Evolutionary conservation across 345 rosid genomes (phyloP).

Genomic region (Carallia brachiata): DNA sequence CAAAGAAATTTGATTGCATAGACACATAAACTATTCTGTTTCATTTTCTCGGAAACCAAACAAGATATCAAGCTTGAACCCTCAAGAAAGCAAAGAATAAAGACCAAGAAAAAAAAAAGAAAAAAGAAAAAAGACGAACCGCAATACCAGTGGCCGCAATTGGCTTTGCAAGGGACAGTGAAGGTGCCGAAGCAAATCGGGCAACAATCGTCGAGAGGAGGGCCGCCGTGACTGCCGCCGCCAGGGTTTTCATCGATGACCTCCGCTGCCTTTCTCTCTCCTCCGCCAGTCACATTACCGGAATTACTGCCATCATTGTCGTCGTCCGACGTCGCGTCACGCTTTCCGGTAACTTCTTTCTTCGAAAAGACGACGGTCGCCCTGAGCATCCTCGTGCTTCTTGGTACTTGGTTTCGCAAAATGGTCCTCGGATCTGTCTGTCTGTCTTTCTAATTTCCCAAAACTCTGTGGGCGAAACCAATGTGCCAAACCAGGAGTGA

Average conservation of each 20-base stretch:
- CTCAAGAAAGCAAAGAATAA: background rate
- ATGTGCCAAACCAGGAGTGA: no score
- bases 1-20: no score
- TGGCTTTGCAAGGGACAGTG: slow-evolving; percentile 63
- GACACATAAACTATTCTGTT: no score
- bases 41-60: no score
- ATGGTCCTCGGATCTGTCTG: background rate
- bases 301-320: background rate
- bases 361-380: background rate
- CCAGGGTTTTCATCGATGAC: slow-evolving; percentile 22
- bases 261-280: slow-evolving; percentile 10
- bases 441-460: background rate
- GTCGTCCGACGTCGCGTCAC: no score
- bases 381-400: background rate
- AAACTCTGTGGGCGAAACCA: no score
- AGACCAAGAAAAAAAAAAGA: background rate
- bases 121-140: slow-evolving; percentile 44
- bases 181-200: slow-evolving; percentile 77
- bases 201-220: slow-evolving; percentile 79
- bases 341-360: background rate
- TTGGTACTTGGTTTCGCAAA: background rate
- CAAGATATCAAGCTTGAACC: background rate
- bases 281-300: slow-evolving; percentile 14
- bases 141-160: slow-evolving; percentile 94
- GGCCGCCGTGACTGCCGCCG: slow-evolving; percentile 14